phyloP scores from a whole-genome alignment of 805 yeast species.

The Wickerhamomyces ciferrii region DNA sequence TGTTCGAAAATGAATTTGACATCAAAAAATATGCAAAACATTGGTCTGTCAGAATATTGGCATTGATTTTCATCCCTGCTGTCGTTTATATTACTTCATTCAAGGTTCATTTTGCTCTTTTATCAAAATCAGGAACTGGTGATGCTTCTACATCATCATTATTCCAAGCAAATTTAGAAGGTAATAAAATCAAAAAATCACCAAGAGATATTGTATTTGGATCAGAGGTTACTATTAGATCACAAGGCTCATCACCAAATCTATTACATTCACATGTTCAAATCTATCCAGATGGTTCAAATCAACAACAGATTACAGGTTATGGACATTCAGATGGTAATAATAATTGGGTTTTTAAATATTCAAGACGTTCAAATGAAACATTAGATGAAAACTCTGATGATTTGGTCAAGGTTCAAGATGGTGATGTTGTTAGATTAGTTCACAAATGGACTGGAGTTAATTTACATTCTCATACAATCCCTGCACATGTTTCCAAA shows the following conservation, averaged over 20 bases:
- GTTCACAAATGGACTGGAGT: slow-evolving; percentile 67
- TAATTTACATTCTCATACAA: slow-evolving; percentile 77
- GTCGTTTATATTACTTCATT: slow-evolving; percentile 66
- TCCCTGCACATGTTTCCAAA: slow-evolving; percentile 69
- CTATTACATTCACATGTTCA: slow-evolving; percentile 86
- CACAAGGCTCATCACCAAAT: slow-evolving; percentile 73
- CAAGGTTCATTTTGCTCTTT: slow-evolving; percentile 72
- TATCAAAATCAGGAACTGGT: slow-evolving; percentile 85
- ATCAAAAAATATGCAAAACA: slow-evolving; percentile 43
- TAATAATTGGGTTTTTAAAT: slow-evolving; percentile 74
- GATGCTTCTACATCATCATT: slow-evolving; percentile 87
- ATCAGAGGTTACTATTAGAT: slow-evolving; percentile 38
- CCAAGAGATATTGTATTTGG: slow-evolving; percentile 65
- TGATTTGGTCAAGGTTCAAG: slow-evolving; percentile 29
- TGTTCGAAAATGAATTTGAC: slow-evolving; percentile 25
- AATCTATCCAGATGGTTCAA: slow-evolving; percentile 84
- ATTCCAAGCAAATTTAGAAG: slow-evolving; percentile 80
- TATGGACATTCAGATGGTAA: slow-evolving; percentile 86
- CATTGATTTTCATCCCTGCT: slow-evolving; percentile 69
- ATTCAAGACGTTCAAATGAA: slow-evolving; percentile 37
- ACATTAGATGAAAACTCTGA: slow-evolving; percentile 19
- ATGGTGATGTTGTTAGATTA: slow-evolving; percentile 68
- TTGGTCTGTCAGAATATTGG: slow-evolving; percentile 65
- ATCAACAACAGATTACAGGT: slow-evolving; percentile 92
- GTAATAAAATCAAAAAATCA: slow-evolving; percentile 57